Conservation (phyloP, 2,329 filamentous ascomycete genomes). For the Leptographium lundbergii region DNA sequence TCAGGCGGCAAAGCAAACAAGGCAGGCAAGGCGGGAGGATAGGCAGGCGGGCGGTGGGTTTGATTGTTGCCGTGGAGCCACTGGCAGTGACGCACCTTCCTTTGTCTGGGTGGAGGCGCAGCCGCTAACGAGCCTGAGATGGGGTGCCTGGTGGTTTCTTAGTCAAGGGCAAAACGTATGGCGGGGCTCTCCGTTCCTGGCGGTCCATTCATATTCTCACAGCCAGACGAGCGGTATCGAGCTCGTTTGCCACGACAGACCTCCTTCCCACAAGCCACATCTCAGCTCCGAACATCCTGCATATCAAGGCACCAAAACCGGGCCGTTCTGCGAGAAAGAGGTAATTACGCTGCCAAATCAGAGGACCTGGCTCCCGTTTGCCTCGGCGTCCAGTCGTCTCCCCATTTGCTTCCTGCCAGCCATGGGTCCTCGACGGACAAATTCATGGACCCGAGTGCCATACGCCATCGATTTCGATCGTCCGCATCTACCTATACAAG, state of each 20-base stretch:
- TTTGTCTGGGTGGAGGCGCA: background rate
- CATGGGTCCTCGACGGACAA: background rate
- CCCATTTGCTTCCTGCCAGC: background rate
- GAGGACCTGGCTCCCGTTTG: background rate
- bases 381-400: background rate
- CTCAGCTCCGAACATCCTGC: background rate
- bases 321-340: background rate
- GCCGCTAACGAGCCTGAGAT: background rate
- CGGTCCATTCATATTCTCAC: background rate
- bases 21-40: background rate
- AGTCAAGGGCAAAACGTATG: background rate
- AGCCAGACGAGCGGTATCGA: background rate
- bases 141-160: background rate
- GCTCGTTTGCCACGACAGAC: background rate
- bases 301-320: background rate
- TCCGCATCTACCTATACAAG: background rate
- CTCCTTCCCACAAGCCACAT: background rate
- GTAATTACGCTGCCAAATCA: background rate
- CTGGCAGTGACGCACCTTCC: background rate
- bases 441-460: background rate
- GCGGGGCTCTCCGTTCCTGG: background rate
- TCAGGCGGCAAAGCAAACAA: background rate
- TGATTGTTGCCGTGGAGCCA: background rate
- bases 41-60: background rate
- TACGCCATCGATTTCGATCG: background rate